Base-by-base conservation (phyloP, 768 basidiomycete genomes). In the Xerocomellus chrysenteron region DNA sequence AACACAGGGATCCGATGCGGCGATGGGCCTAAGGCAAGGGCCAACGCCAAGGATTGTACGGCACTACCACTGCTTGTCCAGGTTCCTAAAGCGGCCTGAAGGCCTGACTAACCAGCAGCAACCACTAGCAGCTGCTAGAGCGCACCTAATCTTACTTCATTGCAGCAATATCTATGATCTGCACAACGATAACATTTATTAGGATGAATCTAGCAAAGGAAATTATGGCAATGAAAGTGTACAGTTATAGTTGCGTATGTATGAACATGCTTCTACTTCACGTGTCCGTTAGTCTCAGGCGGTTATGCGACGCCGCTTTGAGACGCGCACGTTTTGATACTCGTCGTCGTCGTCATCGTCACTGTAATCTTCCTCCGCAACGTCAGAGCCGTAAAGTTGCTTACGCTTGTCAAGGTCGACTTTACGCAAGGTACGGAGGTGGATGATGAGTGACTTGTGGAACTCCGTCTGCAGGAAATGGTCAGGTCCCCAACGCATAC, bases 341-440 rank as follows among this genome's bases (percentile, higher is more conserved):
- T 71, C 72, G 1, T 73, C 73, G 39, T 71, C 70, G 28, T 70
- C 70, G 19, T 73, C 71, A 28, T 74, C 72, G 39, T 74, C 68
- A n/a, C 62, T 74, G 52, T 68, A 71, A 32, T 74, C 68, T 36
- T 74, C 71, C 52, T 74, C 73, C 9, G 71, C 64, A 52, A 71
- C 74, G 41, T 76, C 76, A 19, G 72, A 69, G 3, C 76, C 75
- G 49, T 78, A 78, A 33, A 76, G 65, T 44, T 73, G 73, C 52
- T 74, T 73, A 24, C 81, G 80, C 58, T 80, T 78, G 47, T 80
- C 78, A 47, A 75, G 73, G 63, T 87, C 87, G 12, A 79, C 62
- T 67, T 83, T 85, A 35, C 87, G 86, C 56, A 91, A 68, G 30
- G 78, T 74, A 17, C 85, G 81, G 46, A 91, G 75, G 56, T 82